Conservation (phyloP, 1,284 basidiomycete genomes). For the Moesziomyces parantarcticus region DNA sequence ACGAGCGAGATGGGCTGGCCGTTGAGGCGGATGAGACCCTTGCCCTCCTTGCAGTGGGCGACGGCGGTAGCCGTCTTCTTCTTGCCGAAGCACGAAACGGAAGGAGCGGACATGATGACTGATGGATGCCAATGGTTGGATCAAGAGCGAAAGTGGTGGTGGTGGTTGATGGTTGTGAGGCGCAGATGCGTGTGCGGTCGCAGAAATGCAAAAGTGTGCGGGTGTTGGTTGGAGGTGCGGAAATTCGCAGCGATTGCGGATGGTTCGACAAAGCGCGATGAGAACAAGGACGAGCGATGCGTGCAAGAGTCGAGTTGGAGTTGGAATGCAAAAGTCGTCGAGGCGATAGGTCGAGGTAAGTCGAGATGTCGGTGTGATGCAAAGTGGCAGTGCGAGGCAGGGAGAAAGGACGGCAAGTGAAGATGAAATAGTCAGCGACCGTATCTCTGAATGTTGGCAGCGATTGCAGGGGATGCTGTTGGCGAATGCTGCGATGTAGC, state of each 20-base stretch:
- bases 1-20: constrained; percentile 95
- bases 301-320: not conserved
- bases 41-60: constrained; percentile 77
- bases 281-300: constrained; percentile 5
- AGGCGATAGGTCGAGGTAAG: not conserved
- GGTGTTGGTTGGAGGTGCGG: not conserved
- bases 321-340: constrained; percentile 2
- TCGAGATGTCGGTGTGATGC: constrained; percentile 13
- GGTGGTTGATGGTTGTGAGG: constrained; percentile 6
- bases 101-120: constrained; percentile 61
- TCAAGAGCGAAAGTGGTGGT: constrained; percentile 1
- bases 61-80: constrained; percentile 69
- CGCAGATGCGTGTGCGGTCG: not conserved
- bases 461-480: not conserved
- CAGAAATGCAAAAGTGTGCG: not conserved
- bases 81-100: constrained; percentile 69
- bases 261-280: not conserved
- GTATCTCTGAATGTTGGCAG: not conserved
- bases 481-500: constrained; percentile 18
- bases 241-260: not conserved
- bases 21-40: constrained; percentile 96
- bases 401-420: constrained; percentile 5
- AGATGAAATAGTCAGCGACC: constrained; percentile 27
- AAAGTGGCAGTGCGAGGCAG: not conserved
- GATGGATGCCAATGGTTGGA: constrained; percentile 13